These are phyloP conservation scores for Leccinellum rugosiceps DNA, from an alignment of 768 basidiomycete species.

Conservation along the genomic window DNA sequence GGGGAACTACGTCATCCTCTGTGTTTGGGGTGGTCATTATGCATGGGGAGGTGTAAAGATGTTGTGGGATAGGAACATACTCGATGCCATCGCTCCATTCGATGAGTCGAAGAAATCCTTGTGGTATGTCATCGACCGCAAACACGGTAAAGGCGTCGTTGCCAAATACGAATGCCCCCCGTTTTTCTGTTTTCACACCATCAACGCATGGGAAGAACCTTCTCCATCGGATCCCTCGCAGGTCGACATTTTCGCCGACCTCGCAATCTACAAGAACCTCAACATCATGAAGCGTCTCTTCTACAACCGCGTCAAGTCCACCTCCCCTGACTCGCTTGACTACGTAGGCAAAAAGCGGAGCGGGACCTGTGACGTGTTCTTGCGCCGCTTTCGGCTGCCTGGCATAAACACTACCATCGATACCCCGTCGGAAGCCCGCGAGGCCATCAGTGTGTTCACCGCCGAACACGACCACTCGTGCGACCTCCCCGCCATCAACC, in stretches of 20 bases:
- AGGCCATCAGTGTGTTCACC: constrained; percentile 19
- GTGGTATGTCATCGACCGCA: constrained; percentile 40
- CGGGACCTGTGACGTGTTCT: constrained; percentile 16
- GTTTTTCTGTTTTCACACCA: constrained; percentile 39
- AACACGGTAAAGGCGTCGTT: constrained; percentile 33
- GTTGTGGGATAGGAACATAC: constrained; percentile 30
- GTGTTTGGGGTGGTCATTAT: constrained; percentile 33
- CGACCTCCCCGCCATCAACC: constrained; percentile 37
- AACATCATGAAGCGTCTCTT: constrained; percentile 33
- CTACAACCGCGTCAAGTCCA: constrained; percentile 27
- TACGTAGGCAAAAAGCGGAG: constrained; percentile 21
- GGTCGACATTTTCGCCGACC: constrained; percentile 35
- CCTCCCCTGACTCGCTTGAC: constrained; percentile 24
- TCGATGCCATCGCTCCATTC: constrained; percentile 34
- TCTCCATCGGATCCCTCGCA: constrained; percentile 22
- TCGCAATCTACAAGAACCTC: constrained; percentile 34
- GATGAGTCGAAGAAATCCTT: constrained; percentile 25
- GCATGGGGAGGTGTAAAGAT: constrained; percentile 29
- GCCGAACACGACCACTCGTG: constrained; percentile 29
- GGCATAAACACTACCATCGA: constrained; percentile 20
- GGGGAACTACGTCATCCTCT: constrained; percentile 35
- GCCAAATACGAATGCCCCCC: constrained; percentile 36
- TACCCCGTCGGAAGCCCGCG: constrained; percentile 9
- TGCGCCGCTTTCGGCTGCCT: constrained; percentile 32
- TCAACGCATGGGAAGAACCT: constrained; percentile 39